Percentiles rank a stretch among this genome's conserved stretches.
Conservation (phyloP, 2,329 filamentous ascomycete species). For the Hypoxylon rubiginosum region DNA sequence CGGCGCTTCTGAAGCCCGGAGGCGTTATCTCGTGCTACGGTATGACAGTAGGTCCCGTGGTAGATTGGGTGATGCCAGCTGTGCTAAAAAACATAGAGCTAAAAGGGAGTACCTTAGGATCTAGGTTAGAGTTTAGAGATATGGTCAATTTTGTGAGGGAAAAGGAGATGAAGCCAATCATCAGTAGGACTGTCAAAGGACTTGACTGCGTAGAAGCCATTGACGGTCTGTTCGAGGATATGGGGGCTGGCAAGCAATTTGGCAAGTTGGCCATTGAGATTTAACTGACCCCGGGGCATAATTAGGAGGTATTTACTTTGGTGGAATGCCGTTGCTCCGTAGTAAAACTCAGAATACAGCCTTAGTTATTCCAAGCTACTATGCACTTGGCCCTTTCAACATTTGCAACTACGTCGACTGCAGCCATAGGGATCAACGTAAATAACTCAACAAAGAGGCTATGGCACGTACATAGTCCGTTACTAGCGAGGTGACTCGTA, state of each 20-base stretch:
- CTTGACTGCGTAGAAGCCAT: constrained; percentile 80
- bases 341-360: too few relatives aligned
- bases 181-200: constrained; percentile 77
- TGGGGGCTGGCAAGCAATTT: constrained; percentile 86
- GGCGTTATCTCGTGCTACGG: constrained; percentile 87
- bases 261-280: constrained; percentile 82
- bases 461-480: too few relatives aligned
- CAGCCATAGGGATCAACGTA: too few relatives aligned
- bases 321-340: too few relatives aligned
- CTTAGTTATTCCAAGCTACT: too few relatives aligned
- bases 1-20: constrained; percentile 79
- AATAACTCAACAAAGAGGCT: too few relatives aligned
- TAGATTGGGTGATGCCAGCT: constrained; percentile 85
- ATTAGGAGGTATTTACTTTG: too few relatives aligned
- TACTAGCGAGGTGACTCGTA: too few relatives aligned
- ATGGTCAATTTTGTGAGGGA: constrained; percentile 83
- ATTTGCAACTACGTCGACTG: too few relatives aligned
- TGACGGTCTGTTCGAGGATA: constrained; percentile 84
- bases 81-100: constrained; percentile 89
- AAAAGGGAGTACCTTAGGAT: constrained; percentile 88
- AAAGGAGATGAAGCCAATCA: constrained; percentile 21
- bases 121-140: constrained; percentile 84
- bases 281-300: too few relatives aligned
- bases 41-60: constrained; percentile 87
- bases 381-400: too few relatives aligned